These are phyloP conservation scores for Myxozyma kluyveri DNA, from an alignment of 805 yeast species.

Conservation along the genomic window DNA sequence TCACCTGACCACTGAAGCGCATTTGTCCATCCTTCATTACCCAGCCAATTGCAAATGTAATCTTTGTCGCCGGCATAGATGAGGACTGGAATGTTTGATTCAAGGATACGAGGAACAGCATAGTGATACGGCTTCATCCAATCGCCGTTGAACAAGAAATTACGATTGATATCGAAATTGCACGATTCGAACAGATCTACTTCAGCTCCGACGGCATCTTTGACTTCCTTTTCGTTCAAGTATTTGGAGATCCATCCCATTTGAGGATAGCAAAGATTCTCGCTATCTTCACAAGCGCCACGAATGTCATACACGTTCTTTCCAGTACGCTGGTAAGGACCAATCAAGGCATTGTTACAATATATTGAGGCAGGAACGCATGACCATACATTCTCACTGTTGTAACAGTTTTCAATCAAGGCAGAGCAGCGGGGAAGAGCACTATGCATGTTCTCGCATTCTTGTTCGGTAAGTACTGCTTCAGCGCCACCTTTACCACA, in stretches of 20 bases:
- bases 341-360: slow-evolving; percentile 81
- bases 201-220: slow-evolving; percentile 84
- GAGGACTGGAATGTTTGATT: slow-evolving; percentile 72
- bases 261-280: slow-evolving; percentile 72
- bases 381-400: slow-evolving; percentile 67
- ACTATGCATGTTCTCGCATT: slow-evolving; percentile 68
- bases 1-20: slow-evolving; percentile 64
- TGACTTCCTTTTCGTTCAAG: slow-evolving; percentile 73
- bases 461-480: slow-evolving; percentile 70
- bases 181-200: slow-evolving; percentile 75
- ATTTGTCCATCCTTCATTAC: slow-evolving; percentile 83
- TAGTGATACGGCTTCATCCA: slow-evolving; percentile 81
- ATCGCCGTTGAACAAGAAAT: slow-evolving; percentile 84
- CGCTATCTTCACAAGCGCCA: slow-evolving; percentile 67
- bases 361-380: slow-evolving; percentile 90
- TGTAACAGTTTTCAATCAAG: slow-evolving; percentile 76
- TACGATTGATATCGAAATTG: slow-evolving; percentile 71
- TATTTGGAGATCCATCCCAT: slow-evolving; percentile 72
- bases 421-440: slow-evolving; percentile 74
- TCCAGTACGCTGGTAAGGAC: slow-evolving; percentile 80
- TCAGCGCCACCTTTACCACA: slow-evolving; percentile 87
- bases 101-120: slow-evolving; percentile 67
- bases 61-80: slow-evolving; percentile 96
- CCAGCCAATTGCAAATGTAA: slow-evolving; percentile 95
- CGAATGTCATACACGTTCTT: slow-evolving; percentile 89